Evolutionary conservation across 768 basidiomycete species (phyloP).

Genomic region (Lactifluus hygrophoroides): DNA sequence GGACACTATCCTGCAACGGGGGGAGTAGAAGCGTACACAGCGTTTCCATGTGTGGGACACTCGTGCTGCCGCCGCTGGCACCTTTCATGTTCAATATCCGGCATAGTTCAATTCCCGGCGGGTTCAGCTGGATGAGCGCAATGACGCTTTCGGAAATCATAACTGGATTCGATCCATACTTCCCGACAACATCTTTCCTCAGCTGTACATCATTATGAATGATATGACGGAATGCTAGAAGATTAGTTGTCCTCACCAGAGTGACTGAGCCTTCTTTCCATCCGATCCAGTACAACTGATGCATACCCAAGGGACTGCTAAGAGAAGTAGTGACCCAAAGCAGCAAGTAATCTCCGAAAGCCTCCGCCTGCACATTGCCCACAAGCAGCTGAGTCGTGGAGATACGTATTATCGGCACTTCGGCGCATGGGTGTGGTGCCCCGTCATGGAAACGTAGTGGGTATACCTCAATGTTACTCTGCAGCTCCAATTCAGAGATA

Average conservation of each 20-base stretch:
- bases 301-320: not conserved
- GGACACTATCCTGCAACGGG: not conserved
- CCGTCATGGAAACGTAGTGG: not conserved
- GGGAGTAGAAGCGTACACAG: conserved; percentile 1
- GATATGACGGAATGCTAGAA: not conserved
- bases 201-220: not conserved
- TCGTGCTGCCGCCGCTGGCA: not conserved
- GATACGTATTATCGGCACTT: not conserved
- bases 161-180: not conserved
- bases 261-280: conserved; percentile 6
- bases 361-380: not conserved
- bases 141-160: conserved; percentile 1
- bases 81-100: not conserved
- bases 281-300: not conserved
- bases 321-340: not conserved
- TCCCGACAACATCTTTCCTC: not conserved
- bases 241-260: not conserved
- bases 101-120: not conserved
- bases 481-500: too few relatives aligned
- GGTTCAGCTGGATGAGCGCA: not conserved
- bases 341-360: not conserved
- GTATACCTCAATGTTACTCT: not conserved
- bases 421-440: not conserved
- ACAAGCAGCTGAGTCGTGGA: not conserved
- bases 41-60: not conserved